Evolutionary conservation across 495 filamentous ascomycete genomes (phyloP).

Genomic region (Haplographium delicatum): DNA sequence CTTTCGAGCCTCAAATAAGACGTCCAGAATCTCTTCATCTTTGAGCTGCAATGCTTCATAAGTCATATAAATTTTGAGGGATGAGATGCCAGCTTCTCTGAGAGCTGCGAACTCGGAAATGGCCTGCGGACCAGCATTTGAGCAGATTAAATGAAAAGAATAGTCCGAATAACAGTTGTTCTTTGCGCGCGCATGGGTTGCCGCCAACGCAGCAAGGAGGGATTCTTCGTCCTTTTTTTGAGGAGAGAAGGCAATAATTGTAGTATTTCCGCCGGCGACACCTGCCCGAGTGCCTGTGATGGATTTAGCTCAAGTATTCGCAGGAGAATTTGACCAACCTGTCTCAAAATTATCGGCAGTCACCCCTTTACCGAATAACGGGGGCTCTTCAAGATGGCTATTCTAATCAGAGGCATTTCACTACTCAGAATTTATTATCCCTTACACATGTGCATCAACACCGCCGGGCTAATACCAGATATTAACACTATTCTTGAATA

Average conservation of each 20-base stretch:
- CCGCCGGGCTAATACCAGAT: conserved; percentile 32
- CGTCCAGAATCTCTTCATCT: conserved; percentile 51
- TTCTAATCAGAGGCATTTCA: not conserved
- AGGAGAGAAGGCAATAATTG: conserved; percentile 53
- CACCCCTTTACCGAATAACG: conserved; percentile 42
- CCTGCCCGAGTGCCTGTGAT: not conserved
- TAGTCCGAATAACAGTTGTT: conserved; percentile 54
- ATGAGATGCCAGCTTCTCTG: conserved; percentile 45
- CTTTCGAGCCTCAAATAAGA: conserved; percentile 42
- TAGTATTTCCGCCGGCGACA: conserved; percentile 60
- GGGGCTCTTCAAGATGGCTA: conserved; percentile 28
- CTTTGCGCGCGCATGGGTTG: conserved; percentile 40
- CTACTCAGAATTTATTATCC: not conserved
- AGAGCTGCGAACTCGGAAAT: conserved; percentile 41
- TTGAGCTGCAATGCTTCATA: conserved; percentile 52
- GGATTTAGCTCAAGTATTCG: not conserved
- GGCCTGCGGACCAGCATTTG: conserved; percentile 41
- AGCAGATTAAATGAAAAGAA: conserved; percentile 54
- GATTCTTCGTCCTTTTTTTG: conserved; percentile 46
- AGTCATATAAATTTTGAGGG: conserved; percentile 61
- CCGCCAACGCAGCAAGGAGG: conserved; percentile 41
- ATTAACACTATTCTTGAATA: not conserved
- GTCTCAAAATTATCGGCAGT: conserved; percentile 49
- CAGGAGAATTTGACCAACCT: conserved; percentile 8
- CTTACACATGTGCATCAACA: conserved; percentile 42